These are phyloP conservation scores for Colletotrichum aenigma DNA, from an alignment of 2,329 filamentous ascomycete species.

Conservation along the genomic window DNA sequence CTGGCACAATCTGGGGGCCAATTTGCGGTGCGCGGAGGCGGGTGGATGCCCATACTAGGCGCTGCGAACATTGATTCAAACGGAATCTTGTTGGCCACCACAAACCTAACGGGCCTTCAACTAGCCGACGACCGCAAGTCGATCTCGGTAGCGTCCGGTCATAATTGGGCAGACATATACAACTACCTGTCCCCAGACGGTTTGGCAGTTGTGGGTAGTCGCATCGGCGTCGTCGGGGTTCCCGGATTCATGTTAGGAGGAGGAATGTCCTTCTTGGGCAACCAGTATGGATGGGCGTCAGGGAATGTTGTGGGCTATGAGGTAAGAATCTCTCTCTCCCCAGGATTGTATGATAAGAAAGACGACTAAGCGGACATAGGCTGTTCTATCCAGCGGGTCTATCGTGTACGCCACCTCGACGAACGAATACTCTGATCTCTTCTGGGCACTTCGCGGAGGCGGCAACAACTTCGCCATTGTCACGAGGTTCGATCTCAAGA, in stretches of 20 bases:
- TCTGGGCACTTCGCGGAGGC: background rate
- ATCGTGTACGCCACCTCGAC: background rate
- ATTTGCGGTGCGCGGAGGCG: background rate
- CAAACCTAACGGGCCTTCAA: background rate
- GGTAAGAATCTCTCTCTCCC: background rate
- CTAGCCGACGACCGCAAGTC: background rate
- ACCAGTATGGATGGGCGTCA: background rate
- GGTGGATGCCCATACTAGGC: background rate
- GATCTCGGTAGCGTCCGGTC: background rate
- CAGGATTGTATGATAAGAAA: background rate
- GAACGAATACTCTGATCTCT: background rate
- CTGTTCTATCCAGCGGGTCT: background rate
- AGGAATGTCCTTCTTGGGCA: background rate
- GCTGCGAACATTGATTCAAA: background rate
- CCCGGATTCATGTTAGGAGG: background rate
- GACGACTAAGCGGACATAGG: background rate
- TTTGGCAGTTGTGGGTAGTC: background rate
- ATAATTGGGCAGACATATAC: background rate
- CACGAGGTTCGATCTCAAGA: background rate
- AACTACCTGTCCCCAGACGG: background rate
- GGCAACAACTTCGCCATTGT: background rate
- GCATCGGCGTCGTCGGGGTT: background rate
- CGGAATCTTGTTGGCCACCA: background rate
- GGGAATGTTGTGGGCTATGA: background rate
- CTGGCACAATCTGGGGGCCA: background rate